These are phyloP conservation scores for Novymonas esmeraldas DNA, from an alignment of 208 protist genomes.

Conservation along the genomic window DNA sequence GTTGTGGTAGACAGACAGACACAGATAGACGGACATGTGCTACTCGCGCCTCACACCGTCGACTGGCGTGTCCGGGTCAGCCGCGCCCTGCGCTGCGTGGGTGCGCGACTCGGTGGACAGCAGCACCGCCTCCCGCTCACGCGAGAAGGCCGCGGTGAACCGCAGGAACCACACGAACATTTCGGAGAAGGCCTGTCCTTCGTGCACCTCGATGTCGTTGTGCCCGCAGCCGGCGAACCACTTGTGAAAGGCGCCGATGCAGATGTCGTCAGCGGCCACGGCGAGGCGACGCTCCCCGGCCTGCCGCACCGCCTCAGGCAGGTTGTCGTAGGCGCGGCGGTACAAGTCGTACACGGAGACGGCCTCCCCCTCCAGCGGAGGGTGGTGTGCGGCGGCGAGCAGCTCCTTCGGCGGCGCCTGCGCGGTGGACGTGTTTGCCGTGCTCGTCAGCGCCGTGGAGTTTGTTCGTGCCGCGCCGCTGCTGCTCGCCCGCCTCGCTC, in stretches of 20 bases:
- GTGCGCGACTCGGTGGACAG: neutral
- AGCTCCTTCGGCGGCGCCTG: neutral
- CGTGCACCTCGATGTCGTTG: conserved; percentile 61
- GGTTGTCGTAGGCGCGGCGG: conserved; percentile 12
- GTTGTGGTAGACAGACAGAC: neutral
- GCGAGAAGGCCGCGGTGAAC: conserved; percentile 20
- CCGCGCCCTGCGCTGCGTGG: neutral
- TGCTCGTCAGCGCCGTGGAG: conserved; percentile 5
- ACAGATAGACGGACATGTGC: neutral
- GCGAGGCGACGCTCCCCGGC: conserved; percentile 2
- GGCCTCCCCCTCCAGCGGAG: neutral
- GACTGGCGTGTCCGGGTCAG: neutral
- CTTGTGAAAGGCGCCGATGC: conserved; percentile 37
- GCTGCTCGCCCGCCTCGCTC: neutral
- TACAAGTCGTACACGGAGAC: conserved; percentile 24
- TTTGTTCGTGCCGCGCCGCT: neutral
- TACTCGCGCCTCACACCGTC: neutral
- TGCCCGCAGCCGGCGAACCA: conserved; percentile 64
- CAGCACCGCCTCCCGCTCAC: conserved; percentile 7
- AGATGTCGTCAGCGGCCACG: conserved; percentile 6
- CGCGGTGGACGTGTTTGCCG: conserved; percentile 1
- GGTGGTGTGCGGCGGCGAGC: neutral
- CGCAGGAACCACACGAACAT: conserved; percentile 39
- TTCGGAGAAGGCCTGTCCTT: conserved; percentile 21
- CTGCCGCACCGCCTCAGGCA: conserved; percentile 1